phyloP scores from a whole-genome alignment of 208 protist species.

The Leptomonas pyrrhocoris region DNA sequence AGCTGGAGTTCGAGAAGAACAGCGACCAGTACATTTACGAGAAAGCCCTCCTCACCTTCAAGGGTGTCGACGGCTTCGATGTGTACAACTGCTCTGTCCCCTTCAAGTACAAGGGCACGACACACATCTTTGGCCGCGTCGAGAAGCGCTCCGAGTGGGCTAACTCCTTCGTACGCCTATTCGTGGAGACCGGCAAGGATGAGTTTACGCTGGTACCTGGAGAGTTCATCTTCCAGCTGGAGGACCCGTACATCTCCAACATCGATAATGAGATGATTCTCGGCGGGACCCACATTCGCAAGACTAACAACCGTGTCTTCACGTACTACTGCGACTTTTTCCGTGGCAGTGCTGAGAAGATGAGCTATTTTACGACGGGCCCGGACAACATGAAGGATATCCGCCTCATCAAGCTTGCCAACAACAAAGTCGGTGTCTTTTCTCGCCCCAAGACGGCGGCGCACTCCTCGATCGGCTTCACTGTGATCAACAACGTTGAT shows the following conservation, averaged over 20 bases:
- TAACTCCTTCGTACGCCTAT: conserved; percentile 60
- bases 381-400: conserved; percentile 72
- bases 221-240: conserved; percentile 40
- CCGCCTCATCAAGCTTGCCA: conserved; percentile 42
- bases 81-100: conserved; percentile 77
- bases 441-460: conserved; percentile 35
- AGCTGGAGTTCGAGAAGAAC: conserved; percentile 51
- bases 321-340: conserved; percentile 65
- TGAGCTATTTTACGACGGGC: conserved; percentile 59
- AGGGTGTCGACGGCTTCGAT: conserved; percentile 68
- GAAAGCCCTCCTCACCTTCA: conserved; percentile 54
- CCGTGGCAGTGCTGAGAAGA: conserved; percentile 34
- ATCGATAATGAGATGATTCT: conserved; percentile 52
- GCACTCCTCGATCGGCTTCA: conserved; percentile 50
- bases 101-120: conserved; percentile 53
- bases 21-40: conserved; percentile 48
- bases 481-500: conserved; percentile 40
- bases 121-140: conserved; percentile 63
- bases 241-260: conserved; percentile 55
- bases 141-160: conserved; percentile 64
- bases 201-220: conserved; percentile 50
- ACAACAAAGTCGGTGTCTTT: conserved; percentile 58
- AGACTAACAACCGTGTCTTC: conserved; percentile 39
- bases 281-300: conserved; percentile 59
- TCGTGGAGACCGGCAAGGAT: conserved; percentile 60